phyloP scores from a whole-genome alignment of 2,329 filamentous ascomycete species.

The Nigrospora sphaerica region DNA sequence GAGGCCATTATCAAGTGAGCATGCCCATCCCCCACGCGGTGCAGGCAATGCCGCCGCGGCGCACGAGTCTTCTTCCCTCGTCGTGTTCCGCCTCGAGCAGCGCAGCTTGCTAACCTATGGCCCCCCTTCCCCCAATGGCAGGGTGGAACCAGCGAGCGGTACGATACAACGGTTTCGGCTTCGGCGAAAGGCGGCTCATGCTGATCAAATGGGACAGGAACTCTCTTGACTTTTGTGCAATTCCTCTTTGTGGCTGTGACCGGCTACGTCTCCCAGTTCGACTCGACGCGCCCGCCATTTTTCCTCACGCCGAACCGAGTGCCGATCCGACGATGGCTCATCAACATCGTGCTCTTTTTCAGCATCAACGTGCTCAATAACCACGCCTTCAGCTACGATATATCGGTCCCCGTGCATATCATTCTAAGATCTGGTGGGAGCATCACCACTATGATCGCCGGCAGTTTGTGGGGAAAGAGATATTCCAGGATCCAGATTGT shows the following conservation, averaged over 20 bases:
- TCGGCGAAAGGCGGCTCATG: no score
- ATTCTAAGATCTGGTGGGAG: conserved; percentile 92
- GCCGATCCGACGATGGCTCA: conserved; percentile 74
- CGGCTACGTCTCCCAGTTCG: conserved; percentile 70
- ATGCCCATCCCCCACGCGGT: not conserved
- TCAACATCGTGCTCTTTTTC: conserved; percentile 89
- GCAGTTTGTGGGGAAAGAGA: conserved; percentile 75
- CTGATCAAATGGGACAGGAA: conserved; percentile 41
- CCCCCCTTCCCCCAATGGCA: conserved; percentile 23
- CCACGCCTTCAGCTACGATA: conserved; percentile 93
- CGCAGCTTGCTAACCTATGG: no score
- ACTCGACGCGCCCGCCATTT: conserved; percentile 57
- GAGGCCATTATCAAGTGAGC: conserved; percentile 91
- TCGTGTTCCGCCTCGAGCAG: no score
- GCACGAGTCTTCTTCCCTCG: no score
- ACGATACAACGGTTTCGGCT: conserved; percentile 17
- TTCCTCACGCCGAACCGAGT: conserved; percentile 74
- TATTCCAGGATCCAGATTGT: conserved; percentile 76
- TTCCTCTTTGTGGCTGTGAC: conserved; percentile 77
- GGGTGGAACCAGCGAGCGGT: conserved; percentile 80
- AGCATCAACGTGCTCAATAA: conserved; percentile 95
- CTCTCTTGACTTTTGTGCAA: conserved; percentile 82
- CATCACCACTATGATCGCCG: conserved; percentile 91
- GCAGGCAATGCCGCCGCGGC: no score
- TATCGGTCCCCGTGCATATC: conserved; percentile 94